These are phyloP conservation scores for Coemansia sp. DNA, from an alignment of 192 early-diverging fungal genomes.

Conservation along the genomic window DNA sequence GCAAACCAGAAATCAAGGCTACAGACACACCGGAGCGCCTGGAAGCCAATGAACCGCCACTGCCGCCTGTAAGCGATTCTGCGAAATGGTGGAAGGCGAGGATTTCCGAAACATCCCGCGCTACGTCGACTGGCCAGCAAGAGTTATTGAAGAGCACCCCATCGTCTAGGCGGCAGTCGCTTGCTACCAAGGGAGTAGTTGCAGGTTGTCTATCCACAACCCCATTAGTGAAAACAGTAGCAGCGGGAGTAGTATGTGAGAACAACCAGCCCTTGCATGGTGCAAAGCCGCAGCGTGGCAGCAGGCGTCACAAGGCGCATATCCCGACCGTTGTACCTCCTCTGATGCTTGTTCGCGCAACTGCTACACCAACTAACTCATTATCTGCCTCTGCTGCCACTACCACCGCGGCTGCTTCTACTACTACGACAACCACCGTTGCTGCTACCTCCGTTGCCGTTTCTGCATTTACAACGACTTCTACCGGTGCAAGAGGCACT, in stretches of 20 bases:
- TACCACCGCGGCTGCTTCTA: not conserved
- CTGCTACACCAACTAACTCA: not conserved
- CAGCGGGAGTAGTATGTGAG: not conserved
- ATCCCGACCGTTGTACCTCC: slow-evolving; percentile 49
- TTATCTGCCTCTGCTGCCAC: not conserved
- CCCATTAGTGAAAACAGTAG: not conserved
- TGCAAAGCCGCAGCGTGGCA: slow-evolving; percentile 10
- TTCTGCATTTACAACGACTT: no score
- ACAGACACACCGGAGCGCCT: slow-evolving; percentile 1
- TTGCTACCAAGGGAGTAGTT: not conserved
- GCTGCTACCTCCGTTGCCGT: no score
- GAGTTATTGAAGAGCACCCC: not conserved
- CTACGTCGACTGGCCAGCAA: not conserved
- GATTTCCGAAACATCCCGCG: slow-evolving; percentile 13
- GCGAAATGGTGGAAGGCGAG: slow-evolving; percentile 51
- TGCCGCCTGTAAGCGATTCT: not conserved
- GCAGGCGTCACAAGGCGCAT: slow-evolving; percentile 25
- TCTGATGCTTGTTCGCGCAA: slow-evolving; percentile 25
- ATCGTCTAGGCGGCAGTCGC: not conserved
- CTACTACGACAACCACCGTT: not conserved
- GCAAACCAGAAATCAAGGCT: slow-evolving; percentile 9
- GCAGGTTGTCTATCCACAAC: not conserved
- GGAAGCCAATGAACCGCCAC: slow-evolving; percentile 10
- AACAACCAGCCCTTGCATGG: not conserved
- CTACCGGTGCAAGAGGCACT: not conserved